A percentile compares a stretch with the other conserved stretches of the same genome.
Conservation (phyloP, 768 basidiomycete genomes). For the Amanita pseudoporphyria region DNA sequence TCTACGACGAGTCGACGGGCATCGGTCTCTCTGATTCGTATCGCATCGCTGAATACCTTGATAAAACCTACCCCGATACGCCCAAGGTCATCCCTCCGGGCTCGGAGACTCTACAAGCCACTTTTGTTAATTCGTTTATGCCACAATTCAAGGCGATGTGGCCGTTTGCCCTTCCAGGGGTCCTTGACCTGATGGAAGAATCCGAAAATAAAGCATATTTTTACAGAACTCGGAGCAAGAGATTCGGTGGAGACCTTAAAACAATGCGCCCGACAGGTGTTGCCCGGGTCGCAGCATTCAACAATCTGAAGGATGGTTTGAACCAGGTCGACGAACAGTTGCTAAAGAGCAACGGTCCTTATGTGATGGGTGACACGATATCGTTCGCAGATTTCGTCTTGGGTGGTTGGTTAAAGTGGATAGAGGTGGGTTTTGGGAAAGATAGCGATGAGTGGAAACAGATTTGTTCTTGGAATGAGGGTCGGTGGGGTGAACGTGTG, state of each 20-base stretch:
- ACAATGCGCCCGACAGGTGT: constrained; percentile 19
- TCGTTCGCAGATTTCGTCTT: constrained; percentile 1
- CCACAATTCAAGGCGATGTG: constrained; percentile 6
- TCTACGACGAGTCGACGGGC: constrained; percentile 30
- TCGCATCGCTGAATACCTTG: constrained; percentile 34
- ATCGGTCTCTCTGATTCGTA: constrained; percentile 25
- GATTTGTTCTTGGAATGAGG: constrained; percentile 1
- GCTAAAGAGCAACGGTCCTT: constrained; percentile 7
- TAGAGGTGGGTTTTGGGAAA: background rate
- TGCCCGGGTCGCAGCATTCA: constrained; percentile 22
- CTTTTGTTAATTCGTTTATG: constrained; percentile 15
- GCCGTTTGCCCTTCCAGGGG: background rate
- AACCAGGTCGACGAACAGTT: constrained; percentile 19
- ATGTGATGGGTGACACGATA: constrained; percentile 19
- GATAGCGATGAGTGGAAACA: constrained; percentile 6
- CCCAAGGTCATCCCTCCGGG: constrained; percentile 23
- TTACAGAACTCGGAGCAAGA: constrained; percentile 22
- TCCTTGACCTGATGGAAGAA: constrained; percentile 10
- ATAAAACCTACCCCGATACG: constrained; percentile 28
- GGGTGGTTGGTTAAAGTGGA: background rate
- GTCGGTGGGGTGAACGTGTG: constrained; percentile 1
- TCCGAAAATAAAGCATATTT: constrained; percentile 21
- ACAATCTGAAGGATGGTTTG: constrained; percentile 23
- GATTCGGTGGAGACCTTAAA: constrained; percentile 27
- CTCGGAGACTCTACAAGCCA: constrained; percentile 22